These are phyloP conservation scores for Fraxinus anomala DNA, from an alignment of 257 asterid species.

Conservation along the genomic window DNA sequence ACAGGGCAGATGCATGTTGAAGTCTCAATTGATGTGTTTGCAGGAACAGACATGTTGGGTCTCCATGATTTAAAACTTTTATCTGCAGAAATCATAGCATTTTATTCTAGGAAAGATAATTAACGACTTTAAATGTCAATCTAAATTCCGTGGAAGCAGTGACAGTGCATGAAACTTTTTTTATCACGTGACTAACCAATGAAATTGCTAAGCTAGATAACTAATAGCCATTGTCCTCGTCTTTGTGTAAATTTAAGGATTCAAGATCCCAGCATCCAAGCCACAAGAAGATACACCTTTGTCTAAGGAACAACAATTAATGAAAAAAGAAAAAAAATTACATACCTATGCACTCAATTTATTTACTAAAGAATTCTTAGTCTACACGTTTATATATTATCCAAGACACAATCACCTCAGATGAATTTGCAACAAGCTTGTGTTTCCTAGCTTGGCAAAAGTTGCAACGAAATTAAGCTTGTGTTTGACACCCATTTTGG, in stretches of 20 bases:
- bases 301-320: background rate
- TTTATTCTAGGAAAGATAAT: background rate
- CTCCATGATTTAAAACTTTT: constrained; percentile 39
- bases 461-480: background rate
- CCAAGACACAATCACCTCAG: background rate
- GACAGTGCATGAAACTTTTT: background rate
- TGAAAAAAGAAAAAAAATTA: background rate
- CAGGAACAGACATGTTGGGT: constrained; percentile 29
- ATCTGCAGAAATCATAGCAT: constrained; percentile 35
- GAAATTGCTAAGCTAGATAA: constrained; percentile 2
- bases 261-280: background rate
- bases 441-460: constrained; percentile 12
- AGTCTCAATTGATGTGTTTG: constrained; percentile 24
- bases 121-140: background rate
- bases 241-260: background rate
- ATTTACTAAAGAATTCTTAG: background rate
- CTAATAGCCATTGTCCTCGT: background rate
- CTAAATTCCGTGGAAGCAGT: background rate
- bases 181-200: background rate
- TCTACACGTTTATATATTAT: background rate
- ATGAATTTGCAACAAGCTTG: background rate
- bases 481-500: no score
- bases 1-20: constrained; percentile 31
- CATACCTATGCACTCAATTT: background rate
- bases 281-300: background rate